Base-by-base conservation (phyloP, 768 basidiomycete genomes). In the Mycena indigotica region DNA sequence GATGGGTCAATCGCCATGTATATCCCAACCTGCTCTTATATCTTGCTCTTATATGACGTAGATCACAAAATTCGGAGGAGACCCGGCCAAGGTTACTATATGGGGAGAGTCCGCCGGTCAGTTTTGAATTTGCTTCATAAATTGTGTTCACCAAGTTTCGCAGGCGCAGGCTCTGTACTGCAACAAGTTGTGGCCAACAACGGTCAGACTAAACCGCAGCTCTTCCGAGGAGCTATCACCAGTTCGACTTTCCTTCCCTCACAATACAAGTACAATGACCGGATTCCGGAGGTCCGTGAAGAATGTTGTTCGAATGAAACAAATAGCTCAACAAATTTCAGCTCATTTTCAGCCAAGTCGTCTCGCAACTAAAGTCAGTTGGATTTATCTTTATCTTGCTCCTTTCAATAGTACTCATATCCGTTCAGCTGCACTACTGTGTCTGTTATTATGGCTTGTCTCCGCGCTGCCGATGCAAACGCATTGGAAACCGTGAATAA, bases 1-100 rank as follows among this genome's bases (percentile, higher is more conserved):
- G 65, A 28, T 76, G 75, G 75, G 70, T 76, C 1, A 75, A 76
- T 28, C 52, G 67, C 23, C 53, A 74, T 35, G 75, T 76, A 59
- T 17, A 17, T 17, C 17, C 32, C 12, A 5, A 4, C 3, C 55
- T 44, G 38, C 26, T 17, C 6, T 3, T 44, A 35, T 29, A 52
- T 30, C 15, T 52, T 17, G 54, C 23, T 8, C 54, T 26, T 21
- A 13, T 38, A 19, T 15, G 15, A 45, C 56, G 13, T 49, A 75
- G 75, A 74, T 74, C 8, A 54, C 51, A n/a, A 49, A 28, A 23
- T 75, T 75, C 46, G 73, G 74, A 30, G 74, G 74, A 1, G 71
- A 75, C 58, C 75, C 38, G 74, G 72, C 73, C 10, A 35, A 35
- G 17, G 32, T 35, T 8, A 35, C 32, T 8, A 35, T 35, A 8